Percentiles rank a stretch among this genome's conserved stretches.
Conservation (phyloP, 2,329 filamentous ascomycete species). For the Verticillium dahliae region DNA sequence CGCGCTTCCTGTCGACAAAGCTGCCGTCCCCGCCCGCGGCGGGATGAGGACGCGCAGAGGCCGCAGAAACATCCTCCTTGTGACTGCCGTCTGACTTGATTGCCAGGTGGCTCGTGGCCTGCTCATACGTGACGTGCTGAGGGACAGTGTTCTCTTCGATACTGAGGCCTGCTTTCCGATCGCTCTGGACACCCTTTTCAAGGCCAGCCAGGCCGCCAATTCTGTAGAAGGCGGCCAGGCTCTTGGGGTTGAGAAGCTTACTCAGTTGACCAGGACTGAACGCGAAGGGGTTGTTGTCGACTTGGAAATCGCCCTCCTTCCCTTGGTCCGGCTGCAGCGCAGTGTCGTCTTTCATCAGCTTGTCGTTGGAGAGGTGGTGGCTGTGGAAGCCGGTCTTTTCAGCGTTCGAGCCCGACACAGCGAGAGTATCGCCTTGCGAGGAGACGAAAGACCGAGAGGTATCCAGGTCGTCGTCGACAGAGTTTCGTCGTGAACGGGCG, state of each 20-base stretch:
- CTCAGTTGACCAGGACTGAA: slow-evolving; percentile 77
- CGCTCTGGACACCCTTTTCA: slow-evolving; percentile 70
- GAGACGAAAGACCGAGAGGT: slow-evolving; percentile 49
- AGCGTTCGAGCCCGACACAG: slow-evolving; percentile 38
- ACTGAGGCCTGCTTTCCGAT: slow-evolving; percentile 68
- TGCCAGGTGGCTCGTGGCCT: slow-evolving; percentile 42
- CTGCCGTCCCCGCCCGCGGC: slow-evolving; percentile 13
- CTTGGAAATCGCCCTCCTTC: slow-evolving; percentile 67
- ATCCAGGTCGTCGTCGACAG: slow-evolving; percentile 61
- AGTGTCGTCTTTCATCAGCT: slow-evolving; percentile 57
- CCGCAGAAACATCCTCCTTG: slow-evolving; percentile 1
- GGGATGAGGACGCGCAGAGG: not conserved
- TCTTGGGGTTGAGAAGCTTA: slow-evolving; percentile 89
- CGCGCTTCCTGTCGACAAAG: slow-evolving; percentile 60
- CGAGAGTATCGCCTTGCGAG: slow-evolving; percentile 57
- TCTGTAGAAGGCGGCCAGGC: slow-evolving; percentile 70
- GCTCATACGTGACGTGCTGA: slow-evolving; percentile 64
- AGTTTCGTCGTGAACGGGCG: slow-evolving; percentile 58
- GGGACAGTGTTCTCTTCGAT: slow-evolving; percentile 64
- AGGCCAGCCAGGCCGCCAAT: slow-evolving; percentile 73
- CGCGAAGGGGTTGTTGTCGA: slow-evolving; percentile 77
- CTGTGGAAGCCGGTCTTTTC: slow-evolving; percentile 31
- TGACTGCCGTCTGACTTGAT: slow-evolving; percentile 7
- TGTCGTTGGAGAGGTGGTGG: slow-evolving; percentile 36
- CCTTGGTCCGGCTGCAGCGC: slow-evolving; percentile 72